Evolutionary conservation across 1,284 basidiomycete genomes (phyloP).

Genomic region (Melampsora larici-populina): DNA sequence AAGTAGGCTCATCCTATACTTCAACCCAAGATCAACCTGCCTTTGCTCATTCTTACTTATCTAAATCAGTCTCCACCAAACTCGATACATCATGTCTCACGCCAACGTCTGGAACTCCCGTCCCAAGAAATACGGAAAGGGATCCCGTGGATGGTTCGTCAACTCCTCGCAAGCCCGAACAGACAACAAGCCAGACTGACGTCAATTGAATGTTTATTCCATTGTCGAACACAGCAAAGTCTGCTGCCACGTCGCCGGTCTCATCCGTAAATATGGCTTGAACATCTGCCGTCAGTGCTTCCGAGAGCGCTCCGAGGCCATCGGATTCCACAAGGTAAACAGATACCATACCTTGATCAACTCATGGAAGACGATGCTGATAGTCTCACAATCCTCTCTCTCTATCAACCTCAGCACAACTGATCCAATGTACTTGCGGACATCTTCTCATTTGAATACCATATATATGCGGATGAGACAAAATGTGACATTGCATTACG

Average conservation of each 20-base stretch:
- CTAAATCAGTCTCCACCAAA: not conserved
- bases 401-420: no score
- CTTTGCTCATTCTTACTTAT: not conserved
- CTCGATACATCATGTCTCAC: slow-evolving; percentile 70
- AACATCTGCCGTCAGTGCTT: slow-evolving; percentile 44
- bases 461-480: no score
- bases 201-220: not conserved
- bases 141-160: slow-evolving; percentile 82
- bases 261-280: slow-evolving; percentile 63
- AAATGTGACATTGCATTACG: no score
- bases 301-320: slow-evolving; percentile 39
- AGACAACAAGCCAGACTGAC: not conserved
- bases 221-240: slow-evolving; percentile 65
- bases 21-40: no score
- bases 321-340: slow-evolving; percentile 42
- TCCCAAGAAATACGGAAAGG: slow-evolving; percentile 91
- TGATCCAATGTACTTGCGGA: no score
- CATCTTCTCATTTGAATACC: no score
- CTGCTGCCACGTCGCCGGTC: slow-evolving; percentile 91
- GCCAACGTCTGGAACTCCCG: slow-evolving; percentile 88
- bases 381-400: no score
- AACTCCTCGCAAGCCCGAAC: not conserved
- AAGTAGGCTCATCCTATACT: no score
- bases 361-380: no score
- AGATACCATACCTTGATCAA: no score